phyloP scores from a whole-genome alignment of 1,284 basidiomycete species.

The Coniferiporia weirii region DNA sequence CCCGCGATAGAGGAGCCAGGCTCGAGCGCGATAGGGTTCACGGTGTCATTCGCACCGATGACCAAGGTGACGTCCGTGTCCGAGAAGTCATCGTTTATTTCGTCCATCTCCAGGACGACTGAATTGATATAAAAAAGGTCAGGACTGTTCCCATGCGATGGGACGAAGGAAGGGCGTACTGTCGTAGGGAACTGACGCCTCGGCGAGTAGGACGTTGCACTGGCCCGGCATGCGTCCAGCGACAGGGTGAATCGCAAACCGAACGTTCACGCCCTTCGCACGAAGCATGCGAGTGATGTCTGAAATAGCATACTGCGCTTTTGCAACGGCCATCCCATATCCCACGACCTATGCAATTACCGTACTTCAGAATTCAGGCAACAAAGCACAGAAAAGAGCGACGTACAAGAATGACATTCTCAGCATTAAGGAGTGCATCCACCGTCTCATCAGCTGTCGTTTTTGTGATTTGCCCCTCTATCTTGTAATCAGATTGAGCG shows the following conservation, averaged over 20 bases:
- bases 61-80: conserved; percentile 82
- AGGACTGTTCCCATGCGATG: background rate
- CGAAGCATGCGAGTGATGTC: conserved; percentile 72
- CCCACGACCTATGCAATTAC: conserved; percentile 58
- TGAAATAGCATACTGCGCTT: conserved; percentile 82
- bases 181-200: conserved; percentile 85
- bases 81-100: conserved; percentile 84
- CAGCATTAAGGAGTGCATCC: conserved; percentile 69
- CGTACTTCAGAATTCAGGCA: conserved; percentile 7
- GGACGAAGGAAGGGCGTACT: conserved; percentile 37
- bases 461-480: conserved; percentile 74
- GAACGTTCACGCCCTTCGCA: conserved; percentile 68
- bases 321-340: conserved; percentile 87
- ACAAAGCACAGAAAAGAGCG: background rate
- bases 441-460: conserved; percentile 75
- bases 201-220: conserved; percentile 82
- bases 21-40: conserved; percentile 86
- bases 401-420: conserved; percentile 74
- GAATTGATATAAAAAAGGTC: background rate
- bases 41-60: conserved; percentile 86
- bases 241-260: conserved; percentile 40
- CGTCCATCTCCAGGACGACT: conserved; percentile 89
- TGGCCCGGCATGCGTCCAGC: conserved; percentile 75
- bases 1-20: conserved; percentile 80
- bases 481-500: conserved; percentile 56